phyloP scores from a whole-genome alignment of 306 rosid species.

The Vigna reflexopilosa region DNA sequence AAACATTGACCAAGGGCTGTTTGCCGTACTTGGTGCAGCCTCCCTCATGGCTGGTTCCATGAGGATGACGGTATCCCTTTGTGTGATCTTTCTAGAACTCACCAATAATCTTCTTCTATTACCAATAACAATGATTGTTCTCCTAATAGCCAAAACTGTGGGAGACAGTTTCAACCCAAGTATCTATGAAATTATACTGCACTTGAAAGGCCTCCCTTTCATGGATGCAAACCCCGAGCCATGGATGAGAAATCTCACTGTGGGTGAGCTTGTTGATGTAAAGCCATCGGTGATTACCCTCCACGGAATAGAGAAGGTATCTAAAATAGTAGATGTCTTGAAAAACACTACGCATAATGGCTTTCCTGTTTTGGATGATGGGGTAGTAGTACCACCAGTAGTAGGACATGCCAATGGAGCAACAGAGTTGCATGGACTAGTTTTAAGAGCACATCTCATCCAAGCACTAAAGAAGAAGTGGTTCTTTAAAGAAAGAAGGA shows the following conservation, averaged over 20 bases:
- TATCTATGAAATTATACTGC: slow-evolving; percentile 87
- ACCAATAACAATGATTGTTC: slow-evolving; percentile 94
- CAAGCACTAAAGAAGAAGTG: slow-evolving; percentile 80
- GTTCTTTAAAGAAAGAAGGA: slow-evolving; percentile 75
- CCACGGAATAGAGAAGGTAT: slow-evolving; percentile 74
- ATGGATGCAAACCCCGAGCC: slow-evolving; percentile 90
- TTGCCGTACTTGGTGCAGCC: slow-evolving; percentile 95
- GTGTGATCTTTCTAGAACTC: slow-evolving; percentile 92
- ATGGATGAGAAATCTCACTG: slow-evolving; percentile 91
- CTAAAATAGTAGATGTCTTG: slow-evolving; percentile 76
- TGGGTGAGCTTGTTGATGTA: slow-evolving; percentile 79
- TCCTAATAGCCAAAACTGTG: slow-evolving; percentile 81
- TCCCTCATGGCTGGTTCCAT: slow-evolving; percentile 96
- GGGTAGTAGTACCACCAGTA: slow-evolving; percentile 51
- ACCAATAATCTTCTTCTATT: slow-evolving; percentile 88
- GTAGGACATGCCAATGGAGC: slow-evolving; percentile 58
- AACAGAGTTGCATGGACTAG: slow-evolving; percentile 77
- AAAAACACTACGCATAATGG: slow-evolving; percentile 83
- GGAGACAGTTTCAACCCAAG: slow-evolving; percentile 94
- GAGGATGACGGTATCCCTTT: slow-evolving; percentile 94
- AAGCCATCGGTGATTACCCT: slow-evolving; percentile 76
- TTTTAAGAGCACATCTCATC: slow-evolving; percentile 83
- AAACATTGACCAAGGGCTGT: slow-evolving; percentile 79
- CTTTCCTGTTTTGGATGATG: slow-evolving; percentile 79
- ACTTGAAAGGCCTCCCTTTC: slow-evolving; percentile 90